Conservation (phyloP, 306 rosid species). For the Boehmeria nivea region DNA sequence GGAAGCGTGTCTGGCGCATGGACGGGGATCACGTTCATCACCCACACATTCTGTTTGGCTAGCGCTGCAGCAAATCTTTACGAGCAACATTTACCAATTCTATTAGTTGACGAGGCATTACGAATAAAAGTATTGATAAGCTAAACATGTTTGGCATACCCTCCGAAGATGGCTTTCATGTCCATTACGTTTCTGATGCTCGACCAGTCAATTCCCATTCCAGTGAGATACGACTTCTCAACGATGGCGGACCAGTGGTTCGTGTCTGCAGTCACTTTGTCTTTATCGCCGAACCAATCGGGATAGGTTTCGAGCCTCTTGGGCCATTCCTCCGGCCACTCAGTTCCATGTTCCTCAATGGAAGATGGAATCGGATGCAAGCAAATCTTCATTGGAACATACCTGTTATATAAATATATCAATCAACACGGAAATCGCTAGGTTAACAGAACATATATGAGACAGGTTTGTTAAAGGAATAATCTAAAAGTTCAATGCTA, state of each 20-base stretch:
- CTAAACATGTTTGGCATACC: constrained; percentile 39
- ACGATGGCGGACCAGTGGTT: constrained; percentile 74
- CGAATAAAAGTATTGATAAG: background rate
- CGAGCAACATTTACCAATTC: constrained; percentile 5
- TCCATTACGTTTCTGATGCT: constrained; percentile 83
- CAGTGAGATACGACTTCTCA: constrained; percentile 75
- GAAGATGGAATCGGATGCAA: constrained; percentile 74
- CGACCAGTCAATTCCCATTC: constrained; percentile 91
- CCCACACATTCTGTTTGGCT: constrained; percentile 79
- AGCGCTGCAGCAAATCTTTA: constrained; percentile 85
- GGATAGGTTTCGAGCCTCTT: constrained; percentile 76
- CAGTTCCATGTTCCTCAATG: constrained; percentile 88
- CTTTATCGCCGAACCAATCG: constrained; percentile 77
- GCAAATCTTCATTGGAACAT: constrained; percentile 65
- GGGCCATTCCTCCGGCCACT: constrained; percentile 99
- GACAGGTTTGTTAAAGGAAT: background rate
- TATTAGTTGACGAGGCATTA: background rate
- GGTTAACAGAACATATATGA: no score
- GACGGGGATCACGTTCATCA: constrained; percentile 89
- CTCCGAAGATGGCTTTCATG: constrained; percentile 93
- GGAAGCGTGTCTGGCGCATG: constrained; percentile 88
- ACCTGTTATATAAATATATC: constrained; percentile 37
- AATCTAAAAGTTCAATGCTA: no score
- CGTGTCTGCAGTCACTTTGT: constrained; percentile 65
- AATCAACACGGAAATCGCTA: background rate